Evolutionary conservation across 345 rosid genomes (phyloP), one percentile per base, ranked within the genome.

Genomic region (Syzygium aqueum): DNA sequence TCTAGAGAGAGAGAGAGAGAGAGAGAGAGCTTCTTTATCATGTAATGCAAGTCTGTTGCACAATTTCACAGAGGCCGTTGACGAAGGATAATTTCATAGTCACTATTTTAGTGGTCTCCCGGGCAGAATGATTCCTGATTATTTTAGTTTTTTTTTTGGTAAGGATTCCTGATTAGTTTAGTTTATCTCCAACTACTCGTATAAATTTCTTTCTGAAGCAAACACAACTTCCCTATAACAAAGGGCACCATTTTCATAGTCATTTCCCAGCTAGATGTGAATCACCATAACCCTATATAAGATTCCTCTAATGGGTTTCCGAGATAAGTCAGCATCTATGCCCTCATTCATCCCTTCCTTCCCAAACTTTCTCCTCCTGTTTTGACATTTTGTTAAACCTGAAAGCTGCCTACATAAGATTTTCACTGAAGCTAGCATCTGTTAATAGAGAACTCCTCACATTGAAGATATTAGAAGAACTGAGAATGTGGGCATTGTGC

Each of bases 401-500:
- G 49, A 73, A 73, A 37, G 80, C 80, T 37, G 80, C 80, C 46
- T 17, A 5, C 78, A 67, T 33, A 33, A 8, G 78, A 67, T 67
- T 17, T 67, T 33, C 46, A 33, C 46, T 33, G 46, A 67, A 33
- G 2, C 25, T 4, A 17, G 78, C 12, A 33, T 67, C 78, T 67
- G 78, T 40, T 67, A 33, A 1, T 17, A 67, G 78, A 33, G 78
- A 67, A 67, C 78, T 67, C 17, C 78, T 65, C 77, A 16, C 77
- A 30, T 16, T 67, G 78, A 67, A 67, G 78, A 17, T 17, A 33
- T 33, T 33, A 33, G 27, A 49, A 73, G 80, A 73, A 19, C 49
- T 33, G 80, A 33, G 49, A 37, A 92, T 85, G 87, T 86, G 87
- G 95, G 93, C 95, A 57, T 86, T 94, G 65, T 91, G 86, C 90